phyloP scores from a whole-genome alignment of 2,329 filamentous ascomycete genomes.

The Exophiala sp. region DNA sequence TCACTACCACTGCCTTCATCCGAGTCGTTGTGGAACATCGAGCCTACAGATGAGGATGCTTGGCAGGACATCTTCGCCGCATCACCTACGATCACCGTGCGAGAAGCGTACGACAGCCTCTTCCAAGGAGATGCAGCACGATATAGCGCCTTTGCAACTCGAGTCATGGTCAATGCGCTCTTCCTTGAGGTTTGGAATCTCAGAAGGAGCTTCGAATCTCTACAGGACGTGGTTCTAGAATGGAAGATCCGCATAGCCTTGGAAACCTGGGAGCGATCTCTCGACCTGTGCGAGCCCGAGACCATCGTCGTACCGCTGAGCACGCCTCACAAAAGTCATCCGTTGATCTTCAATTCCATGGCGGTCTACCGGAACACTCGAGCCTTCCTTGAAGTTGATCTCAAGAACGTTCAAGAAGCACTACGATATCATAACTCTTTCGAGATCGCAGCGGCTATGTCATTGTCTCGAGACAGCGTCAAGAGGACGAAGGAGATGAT shows the following conservation, averaged over 20 bases:
- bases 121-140: slow-evolving; percentile 88
- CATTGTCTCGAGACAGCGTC: slow-evolving; percentile 85
- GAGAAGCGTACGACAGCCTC: slow-evolving; percentile 88
- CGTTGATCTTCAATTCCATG: slow-evolving; percentile 96
- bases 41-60: slow-evolving; percentile 69
- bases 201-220: slow-evolving; percentile 94
- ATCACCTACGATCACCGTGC: slow-evolving; percentile 77
- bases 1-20: slow-evolving; percentile 88
- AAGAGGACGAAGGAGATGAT: slow-evolving; percentile 97
- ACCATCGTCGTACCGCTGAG: slow-evolving; percentile 82
- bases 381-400: slow-evolving; percentile 85
- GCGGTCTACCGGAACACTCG: slow-evolving; percentile 94
- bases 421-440: slow-evolving; percentile 95
- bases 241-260: slow-evolving; percentile 94
- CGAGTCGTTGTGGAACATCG: slow-evolving; percentile 89
- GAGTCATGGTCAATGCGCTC: slow-evolving; percentile 97
- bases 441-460: slow-evolving; percentile 96
- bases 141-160: slow-evolving; percentile 95
- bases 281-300: slow-evolving; percentile 90
- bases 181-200: slow-evolving; percentile 99
- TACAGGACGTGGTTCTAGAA: slow-evolving; percentile 96
- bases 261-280: slow-evolving; percentile 98
- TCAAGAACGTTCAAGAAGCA: slow-evolving; percentile 94
- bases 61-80: slow-evolving; percentile 76
- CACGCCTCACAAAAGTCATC: slow-evolving; percentile 92